Percentiles rank a stretch among this genome's conserved stretches.
Conservation (phyloP, 495 filamentous ascomycete genomes). For the Hypomontagnella submonticulosa region DNA sequence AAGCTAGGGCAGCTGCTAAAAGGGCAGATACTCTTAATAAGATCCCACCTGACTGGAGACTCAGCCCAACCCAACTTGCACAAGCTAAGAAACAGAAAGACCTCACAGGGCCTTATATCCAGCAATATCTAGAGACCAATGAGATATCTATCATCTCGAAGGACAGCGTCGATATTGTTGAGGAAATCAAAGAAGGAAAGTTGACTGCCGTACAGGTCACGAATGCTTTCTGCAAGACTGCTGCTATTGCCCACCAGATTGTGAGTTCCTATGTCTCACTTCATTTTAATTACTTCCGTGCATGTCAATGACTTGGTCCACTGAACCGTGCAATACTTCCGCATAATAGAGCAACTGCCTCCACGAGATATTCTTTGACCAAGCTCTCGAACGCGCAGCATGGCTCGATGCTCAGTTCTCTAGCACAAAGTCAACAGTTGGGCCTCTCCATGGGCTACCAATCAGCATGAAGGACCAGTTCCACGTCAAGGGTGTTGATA, state of each 20-base stretch:
- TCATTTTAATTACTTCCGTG: no score
- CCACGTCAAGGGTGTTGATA: slow-evolving; percentile 66
- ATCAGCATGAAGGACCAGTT: slow-evolving; percentile 75
- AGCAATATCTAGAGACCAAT: slow-evolving; percentile 41
- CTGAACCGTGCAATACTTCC: no score
- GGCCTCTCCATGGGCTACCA: slow-evolving; percentile 75
- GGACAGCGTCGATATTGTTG: slow-evolving; percentile 34
- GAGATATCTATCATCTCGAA: slow-evolving; percentile 34
- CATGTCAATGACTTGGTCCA: no score
- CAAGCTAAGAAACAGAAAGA: slow-evolving; percentile 34
- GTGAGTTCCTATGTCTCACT: slow-evolving; percentile 38
- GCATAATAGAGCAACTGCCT: slow-evolving; percentile 62
- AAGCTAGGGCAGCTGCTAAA: slow-evolving; percentile 43
- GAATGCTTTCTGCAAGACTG: slow-evolving; percentile 59
- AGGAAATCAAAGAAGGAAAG: slow-evolving; percentile 32
- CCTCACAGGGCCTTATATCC: slow-evolving; percentile 49
- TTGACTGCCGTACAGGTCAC: slow-evolving; percentile 53
- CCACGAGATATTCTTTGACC: slow-evolving; percentile 72
- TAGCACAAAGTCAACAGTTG: slow-evolving; percentile 60
- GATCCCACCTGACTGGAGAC: slow-evolving; percentile 45
- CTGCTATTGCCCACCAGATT: slow-evolving; percentile 70
- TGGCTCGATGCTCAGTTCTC: slow-evolving; percentile 65
- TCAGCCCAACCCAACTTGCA: slow-evolving; percentile 36
- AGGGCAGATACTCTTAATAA: slow-evolving; percentile 32
- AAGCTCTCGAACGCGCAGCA: slow-evolving; percentile 67